Conservation (phyloP, 2,329 filamentous ascomycete genomes). For the Ophiostoma sp. region DNA sequence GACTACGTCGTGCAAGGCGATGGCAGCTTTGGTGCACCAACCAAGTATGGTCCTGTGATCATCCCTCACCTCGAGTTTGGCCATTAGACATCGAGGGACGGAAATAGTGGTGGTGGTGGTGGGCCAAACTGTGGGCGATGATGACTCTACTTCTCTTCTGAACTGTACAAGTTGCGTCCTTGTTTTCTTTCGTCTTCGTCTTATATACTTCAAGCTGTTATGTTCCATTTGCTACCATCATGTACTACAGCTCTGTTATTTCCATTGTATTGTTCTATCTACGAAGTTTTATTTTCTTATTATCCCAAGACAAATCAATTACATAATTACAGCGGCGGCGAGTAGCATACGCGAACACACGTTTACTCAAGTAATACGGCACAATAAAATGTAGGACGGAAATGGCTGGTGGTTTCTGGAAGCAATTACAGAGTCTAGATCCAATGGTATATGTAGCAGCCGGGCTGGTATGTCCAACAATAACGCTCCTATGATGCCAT, state of each 20-base stretch:
- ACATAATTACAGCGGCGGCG: too few species aligned
- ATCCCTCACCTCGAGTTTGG: conserved; percentile 80
- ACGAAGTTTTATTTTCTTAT: too few species aligned
- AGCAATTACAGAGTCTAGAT: background rate
- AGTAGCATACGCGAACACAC: too few species aligned
- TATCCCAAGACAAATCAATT: too few species aligned
- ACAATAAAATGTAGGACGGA: too few species aligned
- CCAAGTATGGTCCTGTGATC: conserved; percentile 96
- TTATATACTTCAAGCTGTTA: too few species aligned
- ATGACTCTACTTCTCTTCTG: background rate
- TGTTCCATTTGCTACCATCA: too few species aligned
- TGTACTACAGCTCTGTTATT: too few species aligned
- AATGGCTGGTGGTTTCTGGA: background rate
- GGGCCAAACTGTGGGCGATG: background rate
- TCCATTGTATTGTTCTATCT: too few species aligned
- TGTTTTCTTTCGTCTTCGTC: too few species aligned
- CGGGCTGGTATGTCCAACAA: background rate
- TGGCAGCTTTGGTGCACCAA: conserved; percentile 58
- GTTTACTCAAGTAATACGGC: too few species aligned
- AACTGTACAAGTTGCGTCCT: too few species aligned
- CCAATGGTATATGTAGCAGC: background rate
- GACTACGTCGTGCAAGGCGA: conserved; percentile 98
- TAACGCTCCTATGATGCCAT: background rate
- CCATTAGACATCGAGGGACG: conserved; percentile 36
- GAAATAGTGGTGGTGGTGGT: background rate